Conservation (phyloP, 805 yeast genomes). For the Hanseniaspora clermontiae region DNA sequence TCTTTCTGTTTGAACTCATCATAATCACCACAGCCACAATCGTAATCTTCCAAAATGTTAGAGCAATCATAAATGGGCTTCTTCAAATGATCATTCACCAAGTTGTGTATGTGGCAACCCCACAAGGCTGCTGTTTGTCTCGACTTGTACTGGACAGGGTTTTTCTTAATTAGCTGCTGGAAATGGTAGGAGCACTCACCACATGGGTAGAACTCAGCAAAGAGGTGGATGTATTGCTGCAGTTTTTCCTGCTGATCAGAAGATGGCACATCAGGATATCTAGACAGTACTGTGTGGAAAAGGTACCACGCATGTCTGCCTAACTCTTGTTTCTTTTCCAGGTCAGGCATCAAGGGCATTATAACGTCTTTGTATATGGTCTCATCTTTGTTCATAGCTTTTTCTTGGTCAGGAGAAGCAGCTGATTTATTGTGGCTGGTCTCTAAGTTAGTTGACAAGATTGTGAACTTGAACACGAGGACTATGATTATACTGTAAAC, state of each 20-base stretch:
- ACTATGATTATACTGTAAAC: slow-evolving; percentile 1
- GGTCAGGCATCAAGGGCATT: slow-evolving; percentile 92
- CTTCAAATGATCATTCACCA: slow-evolving; percentile 59
- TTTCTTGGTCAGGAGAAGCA: neutral
- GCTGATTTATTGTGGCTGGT: neutral
- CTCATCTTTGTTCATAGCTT: neutral
- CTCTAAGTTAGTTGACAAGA: neutral
- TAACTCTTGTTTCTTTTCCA: slow-evolving; percentile 50
- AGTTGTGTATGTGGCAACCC: slow-evolving; percentile 91
- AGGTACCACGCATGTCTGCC: slow-evolving; percentile 89
- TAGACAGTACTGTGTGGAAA: slow-evolving; percentile 80
- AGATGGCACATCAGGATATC: slow-evolving; percentile 79
- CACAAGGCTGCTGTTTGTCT: slow-evolving; percentile 78
- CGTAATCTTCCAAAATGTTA: slow-evolving; percentile 75
- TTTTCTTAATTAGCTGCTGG: slow-evolving; percentile 48
- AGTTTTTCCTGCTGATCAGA: slow-evolving; percentile 51
- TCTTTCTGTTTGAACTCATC: slow-evolving; percentile 22
- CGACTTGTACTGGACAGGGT: slow-evolving; percentile 73
- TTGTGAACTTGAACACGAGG: slow-evolving; percentile 7
- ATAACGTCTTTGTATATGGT: slow-evolving; percentile 28
- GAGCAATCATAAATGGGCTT: slow-evolving; percentile 76
- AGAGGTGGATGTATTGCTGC: slow-evolving; percentile 49
- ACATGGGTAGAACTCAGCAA: slow-evolving; percentile 91
- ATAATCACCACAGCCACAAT: slow-evolving; percentile 91
- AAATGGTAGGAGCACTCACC: slow-evolving; percentile 95